Base-by-base conservation (phyloP, 352 stramenopile species). In the Pythium chondricola region DNA sequence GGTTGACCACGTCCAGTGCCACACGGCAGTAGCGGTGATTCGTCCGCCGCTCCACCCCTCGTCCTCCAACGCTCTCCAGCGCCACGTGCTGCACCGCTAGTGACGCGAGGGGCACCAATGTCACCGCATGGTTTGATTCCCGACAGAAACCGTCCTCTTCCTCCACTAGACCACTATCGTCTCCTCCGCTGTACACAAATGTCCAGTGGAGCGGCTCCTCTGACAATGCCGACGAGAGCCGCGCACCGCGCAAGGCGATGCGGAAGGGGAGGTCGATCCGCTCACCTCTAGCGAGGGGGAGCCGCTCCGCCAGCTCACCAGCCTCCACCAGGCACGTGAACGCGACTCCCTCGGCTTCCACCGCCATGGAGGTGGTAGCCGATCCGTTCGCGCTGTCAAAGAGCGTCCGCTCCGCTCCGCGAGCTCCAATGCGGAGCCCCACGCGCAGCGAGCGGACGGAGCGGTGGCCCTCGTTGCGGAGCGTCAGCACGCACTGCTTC, bases 1-100 rank as follows among this genome's bases (percentile, higher is more conserved):
- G 79, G 52, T 90, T 90, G 22, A 67, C 54, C 2, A 90, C 44
- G 18, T 90, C 63, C 6, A 85, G 57, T 6, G 81, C 43, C 20
- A 84, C 53, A 25, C 69, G 33, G 29, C 67, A 81, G 50, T 68
- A 64, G 21, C 50, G 65, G 48, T 90, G 74, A 24, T 31, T 41
- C 24, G 41, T 32, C 31, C n/a, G 24, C 22, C 8, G 48, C 5
- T 2, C 29, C 21, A 26, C 6, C 5, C 18, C 14, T 26, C 18
- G 22, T 29, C 17, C 8, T 9, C 20, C 33, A 6, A 7, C 33
- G 9, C n/a, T 6, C 9, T 18, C 8, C 33, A 39, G 6, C 8
- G 24, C n/a, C 9, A 32, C 64, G 17, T 61, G 53, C 13, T 62
- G 54, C 24, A 90, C 46, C 21, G 45, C 45, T 6, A 90, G 57